Evolutionary conservation across 2,329 filamentous ascomycete genomes (phyloP).

Genomic region (Arthrobotrys iridis): DNA sequence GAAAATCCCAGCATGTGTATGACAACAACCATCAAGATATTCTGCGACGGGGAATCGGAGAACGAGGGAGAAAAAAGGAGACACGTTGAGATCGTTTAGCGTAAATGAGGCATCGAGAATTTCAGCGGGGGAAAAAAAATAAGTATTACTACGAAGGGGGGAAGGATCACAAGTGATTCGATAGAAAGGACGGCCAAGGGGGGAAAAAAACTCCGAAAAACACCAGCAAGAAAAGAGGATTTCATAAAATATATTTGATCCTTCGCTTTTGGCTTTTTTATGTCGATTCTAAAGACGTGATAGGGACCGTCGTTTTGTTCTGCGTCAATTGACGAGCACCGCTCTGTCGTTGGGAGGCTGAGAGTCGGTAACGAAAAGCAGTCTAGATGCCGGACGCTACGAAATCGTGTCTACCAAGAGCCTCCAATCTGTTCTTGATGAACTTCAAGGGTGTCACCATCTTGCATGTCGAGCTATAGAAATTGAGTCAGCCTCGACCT

Average conservation of each 20-base stretch:
- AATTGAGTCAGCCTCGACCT: slow-evolving; percentile 55
- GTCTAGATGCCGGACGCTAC: background rate
- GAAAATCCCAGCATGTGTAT: slow-evolving; percentile 15
- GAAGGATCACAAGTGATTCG: background rate
- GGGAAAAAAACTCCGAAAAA: slow-evolving; percentile 44
- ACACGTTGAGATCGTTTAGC: background rate
- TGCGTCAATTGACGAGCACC: background rate
- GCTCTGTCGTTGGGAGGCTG: background rate
- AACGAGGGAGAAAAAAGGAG: background rate
- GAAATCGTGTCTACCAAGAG: slow-evolving; percentile 58
- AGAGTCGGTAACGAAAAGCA: background rate
- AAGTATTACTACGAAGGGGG: slow-evolving; percentile 1
- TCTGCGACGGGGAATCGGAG: background rate
- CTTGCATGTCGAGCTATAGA: slow-evolving; percentile 88
- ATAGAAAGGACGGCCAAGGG: slow-evolving; percentile 1
- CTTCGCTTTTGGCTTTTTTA: slow-evolving; percentile 9
- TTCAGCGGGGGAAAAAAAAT: background rate
- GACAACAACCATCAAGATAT: slow-evolving; percentile 15
- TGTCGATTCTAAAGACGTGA: background rate
- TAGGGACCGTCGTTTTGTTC: background rate
- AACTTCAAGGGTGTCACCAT: slow-evolving; percentile 95
- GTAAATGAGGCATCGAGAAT: background rate
- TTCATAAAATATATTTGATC: slow-evolving; percentile 29
- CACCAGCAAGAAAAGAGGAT: slow-evolving; percentile 48
- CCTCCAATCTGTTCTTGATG: slow-evolving; percentile 98